Base-by-base conservation (phyloP, 2,329 filamentous ascomycete species). In the Colletotrichum destructivum region DNA sequence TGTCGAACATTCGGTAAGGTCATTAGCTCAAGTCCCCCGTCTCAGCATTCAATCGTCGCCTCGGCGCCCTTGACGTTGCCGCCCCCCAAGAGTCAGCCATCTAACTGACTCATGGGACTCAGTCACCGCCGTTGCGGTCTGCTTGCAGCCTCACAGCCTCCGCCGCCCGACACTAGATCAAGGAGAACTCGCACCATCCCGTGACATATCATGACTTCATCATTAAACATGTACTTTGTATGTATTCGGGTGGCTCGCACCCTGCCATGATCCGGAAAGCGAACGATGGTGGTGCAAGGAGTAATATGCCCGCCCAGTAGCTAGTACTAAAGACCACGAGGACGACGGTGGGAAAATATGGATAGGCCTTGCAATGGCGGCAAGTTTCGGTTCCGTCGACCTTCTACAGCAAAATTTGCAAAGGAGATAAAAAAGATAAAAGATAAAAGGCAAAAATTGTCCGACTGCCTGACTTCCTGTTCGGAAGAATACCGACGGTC, bases 381-480 rank as follows among this genome's bases (percentile, higher is more conserved):
- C 23, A 21, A 46, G 44, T 31, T 51, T 49, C 49, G 31, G 21
- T 57, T 52, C 60, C 46, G 46, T 51, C 26, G 23, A 42, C 67
- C 44, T 57, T 62, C 52, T 68, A 64, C 68, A 57, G 57, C 51
- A 47, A 71, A 44, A 71, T 68, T 23, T 38, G 49, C 59, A 67
- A 35, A 9, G 31, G 31, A 35, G 35, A 49, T 44, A 35, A 54
- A 18, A 42, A 42, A 23, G 23, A 38, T 15, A 21, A 62, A 21
- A 35, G 31, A 35, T 35, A 35, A 35, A 35, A 35, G 8, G 31
- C 1, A 8, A 51, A 51, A 18, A 18, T 7, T 59, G 61, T 18
- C 61, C 64, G 23, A 51, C 51, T 49, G 64, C 44, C 52, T 18
- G 31, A 40, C 38, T 18, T 23, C 23, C 35, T 59, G 9, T 40